These are phyloP conservation scores for Scedosporium minutisporum DNA, from an alignment of 2,329 filamentous ascomycete species.

Conservation along the genomic window DNA sequence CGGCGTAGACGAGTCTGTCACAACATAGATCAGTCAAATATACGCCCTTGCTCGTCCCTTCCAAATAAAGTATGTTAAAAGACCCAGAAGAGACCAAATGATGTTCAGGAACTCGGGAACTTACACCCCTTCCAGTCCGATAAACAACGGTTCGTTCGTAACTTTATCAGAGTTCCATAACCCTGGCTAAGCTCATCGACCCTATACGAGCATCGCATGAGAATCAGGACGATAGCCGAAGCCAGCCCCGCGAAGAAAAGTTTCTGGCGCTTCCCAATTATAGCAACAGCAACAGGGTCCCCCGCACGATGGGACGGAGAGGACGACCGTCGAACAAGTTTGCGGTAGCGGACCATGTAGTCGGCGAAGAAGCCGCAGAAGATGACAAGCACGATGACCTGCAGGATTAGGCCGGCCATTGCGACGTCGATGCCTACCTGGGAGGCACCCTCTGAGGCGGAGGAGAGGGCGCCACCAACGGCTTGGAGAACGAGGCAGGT, in stretches of 20 bases:
- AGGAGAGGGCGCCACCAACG: conserved; percentile 43
- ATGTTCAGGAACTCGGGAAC: too few species aligned
- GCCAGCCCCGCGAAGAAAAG: conserved; percentile 43
- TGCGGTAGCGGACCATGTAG: conserved; percentile 36
- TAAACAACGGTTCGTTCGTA: conserved; percentile 39
- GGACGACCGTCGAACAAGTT: conserved; percentile 4
- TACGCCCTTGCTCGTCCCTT: too few species aligned
- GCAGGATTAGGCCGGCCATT: conserved; percentile 46
- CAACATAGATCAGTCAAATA: too few species aligned
- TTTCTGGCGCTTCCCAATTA: conserved; percentile 17
- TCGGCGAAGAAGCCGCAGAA: conserved; percentile 40
- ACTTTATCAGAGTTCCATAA: conserved; percentile 46
- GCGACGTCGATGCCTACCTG: conserved; percentile 26
- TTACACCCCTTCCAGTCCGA: conserved; percentile 39
- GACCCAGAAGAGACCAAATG: too few species aligned
- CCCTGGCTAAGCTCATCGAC: conserved; percentile 57
- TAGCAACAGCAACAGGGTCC: not conserved
- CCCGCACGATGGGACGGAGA: not conserved
- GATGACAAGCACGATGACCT: conserved; percentile 43
- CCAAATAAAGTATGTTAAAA: too few species aligned
- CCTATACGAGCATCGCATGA: conserved; percentile 54
- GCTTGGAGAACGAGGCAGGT: conserved; percentile 48
- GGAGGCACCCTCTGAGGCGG: conserved; percentile 28
- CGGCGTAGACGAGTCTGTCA: too few species aligned
- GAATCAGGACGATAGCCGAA: conserved; percentile 47